Percentiles rank a stretch among this genome's conserved stretches.
These are phyloP conservation scores for Schizosaccharomyces japonicus DNA, from an alignment of 805 yeast genomes.

Conservation along the genomic window DNA sequence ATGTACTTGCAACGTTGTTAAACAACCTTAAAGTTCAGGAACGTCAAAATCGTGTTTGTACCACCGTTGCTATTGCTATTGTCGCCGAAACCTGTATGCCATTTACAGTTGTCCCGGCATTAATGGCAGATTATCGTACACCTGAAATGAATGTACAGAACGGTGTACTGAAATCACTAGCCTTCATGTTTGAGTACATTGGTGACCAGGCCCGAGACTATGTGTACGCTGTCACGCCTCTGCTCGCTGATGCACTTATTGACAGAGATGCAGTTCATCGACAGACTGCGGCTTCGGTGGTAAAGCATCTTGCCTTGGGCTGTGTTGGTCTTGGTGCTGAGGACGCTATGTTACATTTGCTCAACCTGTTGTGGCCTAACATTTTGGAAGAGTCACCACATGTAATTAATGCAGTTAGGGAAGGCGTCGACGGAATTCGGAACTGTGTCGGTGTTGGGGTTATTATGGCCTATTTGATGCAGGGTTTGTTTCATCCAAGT, in stretches of 20 bases:
- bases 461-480: slow-evolving; percentile 52
- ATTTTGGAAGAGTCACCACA: slow-evolving; percentile 89
- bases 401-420: slow-evolving; percentile 60
- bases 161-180: slow-evolving; percentile 74
- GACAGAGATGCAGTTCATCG: slow-evolving; percentile 83
- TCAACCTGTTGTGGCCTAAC: slow-evolving; percentile 70
- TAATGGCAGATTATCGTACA: slow-evolving; percentile 82
- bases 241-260: slow-evolving; percentile 69
- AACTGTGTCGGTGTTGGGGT: slow-evolving; percentile 54
- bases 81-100: slow-evolving; percentile 87
- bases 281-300: slow-evolving; percentile 80
- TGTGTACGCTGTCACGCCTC: slow-evolving; percentile 51
- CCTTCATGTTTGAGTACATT: slow-evolving; percentile 80
- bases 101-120: slow-evolving; percentile 75
- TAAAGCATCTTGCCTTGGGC: slow-evolving; percentile 58
- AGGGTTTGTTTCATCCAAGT: slow-evolving; percentile 86
- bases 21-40: slow-evolving; percentile 79
- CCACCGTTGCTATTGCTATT: slow-evolving; percentile 93
- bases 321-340: slow-evolving; percentile 54
- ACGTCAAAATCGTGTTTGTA: slow-evolving; percentile 84
- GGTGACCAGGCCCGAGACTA: slow-evolving; percentile 63
- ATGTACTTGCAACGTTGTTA: slow-evolving; percentile 60
- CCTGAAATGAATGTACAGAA: slow-evolving; percentile 87
- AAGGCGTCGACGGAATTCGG: slow-evolving; percentile 52
- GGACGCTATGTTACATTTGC: slow-evolving; percentile 58